Percentiles rank a stretch among this genome's conserved stretches.
Conservation (phyloP, 78 protist genomes). For the Dictyostelium capitatum region DNA sequence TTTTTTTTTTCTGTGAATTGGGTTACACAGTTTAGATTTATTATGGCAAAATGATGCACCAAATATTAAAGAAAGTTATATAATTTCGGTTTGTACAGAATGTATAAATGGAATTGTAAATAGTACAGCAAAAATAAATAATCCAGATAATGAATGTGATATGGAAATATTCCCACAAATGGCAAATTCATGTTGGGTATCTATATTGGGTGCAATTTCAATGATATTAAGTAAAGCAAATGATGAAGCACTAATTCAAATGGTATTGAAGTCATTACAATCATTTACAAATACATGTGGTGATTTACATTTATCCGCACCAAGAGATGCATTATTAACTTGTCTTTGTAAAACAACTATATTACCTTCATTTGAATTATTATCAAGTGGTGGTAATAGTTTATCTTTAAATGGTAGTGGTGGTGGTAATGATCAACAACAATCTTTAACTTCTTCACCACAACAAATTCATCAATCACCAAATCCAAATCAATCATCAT, state of each 20-base stretch:
- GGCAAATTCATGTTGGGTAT: conserved; percentile 79
- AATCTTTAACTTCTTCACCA: not conserved
- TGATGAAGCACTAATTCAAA: conserved; percentile 80
- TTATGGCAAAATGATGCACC: conserved; percentile 58
- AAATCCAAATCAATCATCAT: not conserved
- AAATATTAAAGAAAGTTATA: conserved; percentile 20
- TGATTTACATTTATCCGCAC: conserved; percentile 69
- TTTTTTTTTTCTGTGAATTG: not conserved
- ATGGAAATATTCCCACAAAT: conserved; percentile 64
- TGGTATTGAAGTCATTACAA: conserved; percentile 78
- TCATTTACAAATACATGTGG: conserved; percentile 82
- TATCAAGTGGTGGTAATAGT: not conserved
- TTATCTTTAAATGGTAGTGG: not conserved
- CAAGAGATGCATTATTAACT: conserved; percentile 85
- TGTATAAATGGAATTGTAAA: conserved; percentile 68
- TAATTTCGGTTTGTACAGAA: conserved; percentile 67
- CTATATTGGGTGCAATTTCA: conserved; percentile 75
- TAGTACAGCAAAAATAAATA: conserved; percentile 50
- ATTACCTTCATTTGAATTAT: conserved; percentile 30
- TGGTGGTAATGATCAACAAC: not conserved
- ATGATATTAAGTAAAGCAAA: conserved; percentile 66
- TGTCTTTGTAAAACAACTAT: conserved; percentile 76
- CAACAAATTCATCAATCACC: not conserved
- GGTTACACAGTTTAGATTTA: conserved; percentile 18
- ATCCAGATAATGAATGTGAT: conserved; percentile 39